Percentiles rank a stretch among this genome's conserved stretches.
These are phyloP conservation scores for Saccharomyces hybrid DNA, from an alignment of 1,139 yeast species.

Conservation along the genomic window DNA sequence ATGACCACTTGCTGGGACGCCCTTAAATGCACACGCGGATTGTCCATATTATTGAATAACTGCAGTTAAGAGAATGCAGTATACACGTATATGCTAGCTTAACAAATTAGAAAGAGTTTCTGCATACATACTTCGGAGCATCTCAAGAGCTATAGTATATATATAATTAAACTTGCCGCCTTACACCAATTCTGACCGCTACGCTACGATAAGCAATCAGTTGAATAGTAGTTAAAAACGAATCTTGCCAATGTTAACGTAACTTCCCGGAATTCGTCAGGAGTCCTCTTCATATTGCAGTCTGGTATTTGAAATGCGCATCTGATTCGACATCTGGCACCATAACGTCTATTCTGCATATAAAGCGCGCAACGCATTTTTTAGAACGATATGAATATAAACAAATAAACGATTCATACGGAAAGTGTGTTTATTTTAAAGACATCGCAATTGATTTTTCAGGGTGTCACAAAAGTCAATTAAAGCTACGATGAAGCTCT, in stretches of 20 bases:
- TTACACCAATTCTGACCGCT: background rate
- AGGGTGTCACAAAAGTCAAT: background rate
- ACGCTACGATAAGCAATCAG: background rate
- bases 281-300: no score
- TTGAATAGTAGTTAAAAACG: background rate
- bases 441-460: background rate
- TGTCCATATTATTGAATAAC: no score
- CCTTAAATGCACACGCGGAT: no score
- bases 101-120: no score
- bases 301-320: no score
- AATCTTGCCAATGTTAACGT: no score
- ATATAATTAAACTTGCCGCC: background rate
- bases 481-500: slow-evolving; percentile 15
- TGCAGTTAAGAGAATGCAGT: no score
- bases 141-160: background rate
- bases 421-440: no score
- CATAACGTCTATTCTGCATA: background rate
- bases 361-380: background rate
- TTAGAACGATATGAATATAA: background rate
- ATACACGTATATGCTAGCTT: no score
- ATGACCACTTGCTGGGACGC: no score
- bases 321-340: background rate
- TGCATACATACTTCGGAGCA: background rate
- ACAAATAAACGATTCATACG: no score
- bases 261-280: background rate